A percentile compares a stretch with the other conserved stretches of the same genome.
phyloP scores from a whole-genome alignment of 345 rosid genomes.

The Populus davidiana region DNA sequence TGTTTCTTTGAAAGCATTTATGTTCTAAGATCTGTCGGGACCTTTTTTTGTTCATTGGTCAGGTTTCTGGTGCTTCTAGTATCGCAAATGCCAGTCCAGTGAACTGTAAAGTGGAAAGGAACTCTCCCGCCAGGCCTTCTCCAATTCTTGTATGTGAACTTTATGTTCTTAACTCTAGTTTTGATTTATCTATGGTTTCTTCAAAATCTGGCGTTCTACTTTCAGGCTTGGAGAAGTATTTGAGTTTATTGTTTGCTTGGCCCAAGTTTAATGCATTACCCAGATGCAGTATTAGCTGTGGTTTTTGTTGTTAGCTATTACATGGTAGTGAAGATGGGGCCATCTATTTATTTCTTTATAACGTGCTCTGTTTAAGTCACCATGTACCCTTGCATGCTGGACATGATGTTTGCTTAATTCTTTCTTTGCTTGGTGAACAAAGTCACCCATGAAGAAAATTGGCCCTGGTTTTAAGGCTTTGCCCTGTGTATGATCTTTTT shows the following conservation, averaged over 20 bases:
- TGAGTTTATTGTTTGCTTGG: neutral
- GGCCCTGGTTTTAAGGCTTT: neutral
- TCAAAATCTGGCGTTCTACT: neutral
- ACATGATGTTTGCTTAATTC: neutral
- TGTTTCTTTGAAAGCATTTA: constrained; percentile 12
- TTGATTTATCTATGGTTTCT: neutral
- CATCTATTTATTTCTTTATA: neutral
- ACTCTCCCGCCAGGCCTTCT: constrained; percentile 75
- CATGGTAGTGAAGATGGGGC: neutral
- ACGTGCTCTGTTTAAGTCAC: neutral
- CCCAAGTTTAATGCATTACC: neutral
- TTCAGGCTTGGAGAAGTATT: neutral
- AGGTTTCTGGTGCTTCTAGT: constrained; percentile 66
- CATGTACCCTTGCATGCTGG: neutral
- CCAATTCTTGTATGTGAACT: constrained; percentile 48
- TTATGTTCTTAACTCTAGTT: neutral
- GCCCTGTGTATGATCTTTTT: constrained; percentile 9
- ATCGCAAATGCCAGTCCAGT: constrained; percentile 49
- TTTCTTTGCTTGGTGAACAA: neutral
- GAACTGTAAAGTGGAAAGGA: constrained; percentile 72
- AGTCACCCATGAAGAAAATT: neutral
- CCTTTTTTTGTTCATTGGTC: constrained; percentile 18
- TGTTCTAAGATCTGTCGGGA: constrained; percentile 4
- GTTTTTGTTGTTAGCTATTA: neutral
- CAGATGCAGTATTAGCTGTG: neutral